Base-by-base conservation (phyloP, 2,329 filamentous ascomycete genomes). In the Leptoxyphium fumago region DNA sequence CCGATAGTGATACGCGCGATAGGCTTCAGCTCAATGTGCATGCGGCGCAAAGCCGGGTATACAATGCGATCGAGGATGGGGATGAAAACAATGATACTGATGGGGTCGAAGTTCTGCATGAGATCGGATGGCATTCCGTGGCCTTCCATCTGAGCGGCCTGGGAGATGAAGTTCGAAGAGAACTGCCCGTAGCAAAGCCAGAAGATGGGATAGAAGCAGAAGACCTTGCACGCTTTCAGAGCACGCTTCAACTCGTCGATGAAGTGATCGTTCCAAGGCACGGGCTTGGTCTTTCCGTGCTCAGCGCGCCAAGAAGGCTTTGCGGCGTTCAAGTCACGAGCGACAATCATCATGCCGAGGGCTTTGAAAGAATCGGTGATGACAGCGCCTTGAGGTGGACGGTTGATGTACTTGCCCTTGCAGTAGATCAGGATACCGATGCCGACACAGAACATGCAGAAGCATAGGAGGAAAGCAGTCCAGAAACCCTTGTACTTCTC, bases 201-300 rank as follows among this genome's bases (percentile, higher is more conserved):
- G 52, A 68, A 70, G 29, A 71, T 57, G 0, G 67, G 68, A 43
- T 64, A 70, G 54, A 67, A 70, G 15, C 61, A 45, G 42, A 85
- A 84, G 44, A 84, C 79, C 53, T 80, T 77, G 69, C 81, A 86
- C 13, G 80, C 82, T 57, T 68, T 56, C 9, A 78, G 58, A 2
- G 74, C 74, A 36, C 78, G 77, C 65, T 80, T 81, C 41, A 86
- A 65, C 56, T 86, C 82, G 2, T 83, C 79, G 41, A 86, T 66
- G 51, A 85, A 86, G 52, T 73, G 70, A 53, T 84, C 78, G 43
- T 82, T 73, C 78, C 81, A 85, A 0, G 69, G 65, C 21, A 75
- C 61, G 2, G 61, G 55, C 45, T 62, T 59, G 11, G 57, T 59
- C 48, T 57, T 66, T 44, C 68, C 64, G 46, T 74, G 64, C 46